Evolutionary conservation across 495 filamentous ascomycete genomes (phyloP).

Genomic region (Penicillium canescens): DNA sequence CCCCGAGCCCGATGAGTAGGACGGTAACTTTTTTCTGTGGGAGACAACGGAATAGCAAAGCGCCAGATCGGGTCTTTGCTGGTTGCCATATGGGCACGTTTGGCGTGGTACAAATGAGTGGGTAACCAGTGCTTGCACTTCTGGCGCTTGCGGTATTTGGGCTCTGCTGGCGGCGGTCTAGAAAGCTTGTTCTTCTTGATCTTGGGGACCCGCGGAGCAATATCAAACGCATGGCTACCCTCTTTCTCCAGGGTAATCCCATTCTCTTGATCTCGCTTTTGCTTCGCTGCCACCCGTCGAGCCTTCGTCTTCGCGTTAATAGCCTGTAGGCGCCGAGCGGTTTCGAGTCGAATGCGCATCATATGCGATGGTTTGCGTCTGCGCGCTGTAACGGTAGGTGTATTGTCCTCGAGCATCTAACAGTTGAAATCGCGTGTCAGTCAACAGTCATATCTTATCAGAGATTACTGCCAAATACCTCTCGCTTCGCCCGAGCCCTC

Average conservation of each 20-base stretch:
- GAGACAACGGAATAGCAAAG: slow-evolving; percentile 80
- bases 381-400: slow-evolving; percentile 73
- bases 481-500: slow-evolving; percentile 65
- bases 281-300: slow-evolving; percentile 39
- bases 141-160: slow-evolving; percentile 84
- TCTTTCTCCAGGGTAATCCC: slow-evolving; percentile 31
- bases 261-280: slow-evolving; percentile 31
- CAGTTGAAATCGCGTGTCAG: slow-evolving; percentile 1
- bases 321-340: slow-evolving; percentile 67
- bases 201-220: slow-evolving; percentile 59
- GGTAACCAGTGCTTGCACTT: slow-evolving; percentile 90
- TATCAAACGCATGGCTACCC: slow-evolving; percentile 37
- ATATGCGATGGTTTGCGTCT: slow-evolving; percentile 69
- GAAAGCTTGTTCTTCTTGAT: slow-evolving; percentile 71
- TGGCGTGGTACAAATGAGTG: slow-evolving; percentile 92
- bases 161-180: slow-evolving; percentile 60
- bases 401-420: slow-evolving; percentile 86
- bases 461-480: slow-evolving; percentile 45
- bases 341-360: slow-evolving; percentile 78
- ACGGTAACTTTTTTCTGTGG: slow-evolving; percentile 86
- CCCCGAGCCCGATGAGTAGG: slow-evolving; percentile 81
- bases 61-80: slow-evolving; percentile 81
- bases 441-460: neutral
- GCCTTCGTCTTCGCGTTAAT: slow-evolving; percentile 60
- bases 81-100: slow-evolving; percentile 83